A percentile compares a stretch with the other conserved stretches of the same genome.
phyloP scores from a whole-genome alignment of 139 green algal genomes.

The Bryopsis sp. region DNA sequence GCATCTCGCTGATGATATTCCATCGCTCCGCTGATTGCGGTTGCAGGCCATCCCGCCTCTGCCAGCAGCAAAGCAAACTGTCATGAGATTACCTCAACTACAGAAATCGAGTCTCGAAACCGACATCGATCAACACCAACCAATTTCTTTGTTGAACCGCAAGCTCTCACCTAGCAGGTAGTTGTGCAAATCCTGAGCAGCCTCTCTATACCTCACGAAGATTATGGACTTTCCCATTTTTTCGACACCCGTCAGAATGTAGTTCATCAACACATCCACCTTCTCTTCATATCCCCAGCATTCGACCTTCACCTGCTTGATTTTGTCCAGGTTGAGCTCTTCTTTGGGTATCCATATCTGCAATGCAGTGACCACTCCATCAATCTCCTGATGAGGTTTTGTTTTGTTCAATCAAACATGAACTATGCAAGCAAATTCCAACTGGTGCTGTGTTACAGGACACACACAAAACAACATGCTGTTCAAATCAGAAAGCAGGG shows the following conservation, averaged over 20 bases:
- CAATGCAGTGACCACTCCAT: neutral
- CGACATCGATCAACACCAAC: too few relatives aligned
- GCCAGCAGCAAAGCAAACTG: too few relatives aligned
- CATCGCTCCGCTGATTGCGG: conserved; percentile 17
- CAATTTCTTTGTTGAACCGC: too few relatives aligned
- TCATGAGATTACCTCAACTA: neutral
- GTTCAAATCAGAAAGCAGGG: neutral
- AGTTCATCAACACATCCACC: conserved; percentile 37
- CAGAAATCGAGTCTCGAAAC: too few relatives aligned
- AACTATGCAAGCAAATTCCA: neutral
- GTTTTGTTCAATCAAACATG: neutral
- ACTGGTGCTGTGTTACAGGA: neutral
- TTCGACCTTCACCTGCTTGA: conserved; percentile 89
- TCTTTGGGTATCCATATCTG: conserved; percentile 84
- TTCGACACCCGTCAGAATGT: conserved; percentile 84
- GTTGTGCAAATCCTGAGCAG: conserved; percentile 23
- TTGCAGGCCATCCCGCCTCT: neutral
- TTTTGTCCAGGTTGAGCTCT: conserved; percentile 90
- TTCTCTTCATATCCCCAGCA: neutral
- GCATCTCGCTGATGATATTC: conserved; percentile 18
- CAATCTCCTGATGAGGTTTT: neutral
- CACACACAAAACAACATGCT: neutral
- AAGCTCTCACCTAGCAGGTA: neutral
- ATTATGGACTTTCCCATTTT: conserved; percentile 97
- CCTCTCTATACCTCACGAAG: conserved; percentile 76